These are phyloP conservation scores for Ballota nigra DNA, from an alignment of 257 asterid species.

Conservation along the genomic window DNA sequence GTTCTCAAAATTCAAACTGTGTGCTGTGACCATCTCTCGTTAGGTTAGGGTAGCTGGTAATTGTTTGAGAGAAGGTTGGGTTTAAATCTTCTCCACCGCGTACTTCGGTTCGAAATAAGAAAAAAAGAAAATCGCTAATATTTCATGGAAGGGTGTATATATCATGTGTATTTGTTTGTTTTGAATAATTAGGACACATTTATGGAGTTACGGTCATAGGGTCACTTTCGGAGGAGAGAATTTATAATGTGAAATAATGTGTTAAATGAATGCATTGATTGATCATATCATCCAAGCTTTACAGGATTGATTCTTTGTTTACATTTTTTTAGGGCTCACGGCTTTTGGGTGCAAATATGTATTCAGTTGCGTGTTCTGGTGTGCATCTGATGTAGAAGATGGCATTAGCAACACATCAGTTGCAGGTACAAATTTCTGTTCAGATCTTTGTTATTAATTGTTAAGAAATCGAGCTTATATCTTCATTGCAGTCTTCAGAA, in stretches of 20 bases:
- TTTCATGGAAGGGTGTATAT: background rate
- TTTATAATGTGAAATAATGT: conserved; percentile 9
- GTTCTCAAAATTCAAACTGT: conserved; percentile 13
- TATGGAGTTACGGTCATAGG: background rate
- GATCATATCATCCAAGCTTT: background rate
- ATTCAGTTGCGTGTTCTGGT: conserved; percentile 30
- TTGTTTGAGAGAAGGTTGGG: background rate
- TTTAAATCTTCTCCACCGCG: background rate
- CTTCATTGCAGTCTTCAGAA: background rate
- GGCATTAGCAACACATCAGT: conserved; percentile 53
- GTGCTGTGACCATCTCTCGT: background rate
- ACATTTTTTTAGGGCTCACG: conserved; percentile 15
- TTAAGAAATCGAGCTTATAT: conserved; percentile 6
- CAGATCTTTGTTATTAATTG: conserved; percentile 2
- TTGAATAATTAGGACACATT: background rate
- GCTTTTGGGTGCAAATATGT: conserved; percentile 20
- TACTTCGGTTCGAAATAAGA: background rate
- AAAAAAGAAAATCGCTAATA: background rate
- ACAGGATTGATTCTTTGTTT: background rate
- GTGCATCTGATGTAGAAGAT: conserved; percentile 39
- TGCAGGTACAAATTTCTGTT: conserved; percentile 42
- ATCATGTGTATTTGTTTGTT: background rate
- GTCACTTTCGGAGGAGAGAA: background rate
- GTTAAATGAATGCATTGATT: background rate
- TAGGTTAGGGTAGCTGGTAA: background rate